Conservation (phyloP, 805 yeast species). For the Metschnikowia santaceciliae region DNA sequence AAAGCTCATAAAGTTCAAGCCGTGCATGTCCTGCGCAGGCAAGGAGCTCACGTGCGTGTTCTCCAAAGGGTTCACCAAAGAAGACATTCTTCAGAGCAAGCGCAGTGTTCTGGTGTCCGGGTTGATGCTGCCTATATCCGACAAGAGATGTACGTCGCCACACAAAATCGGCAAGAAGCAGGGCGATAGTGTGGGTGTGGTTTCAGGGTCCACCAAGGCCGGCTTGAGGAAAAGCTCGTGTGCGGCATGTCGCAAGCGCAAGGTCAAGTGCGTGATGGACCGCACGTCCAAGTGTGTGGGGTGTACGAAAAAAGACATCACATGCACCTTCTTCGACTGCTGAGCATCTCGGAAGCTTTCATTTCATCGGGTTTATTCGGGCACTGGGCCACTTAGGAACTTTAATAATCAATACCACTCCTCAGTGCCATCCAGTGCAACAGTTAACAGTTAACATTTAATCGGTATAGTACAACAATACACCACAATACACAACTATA, state of each 20-base stretch:
- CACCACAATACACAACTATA: no score
- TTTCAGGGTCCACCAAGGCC: neutral
- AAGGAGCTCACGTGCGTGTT: conserved; percentile 49
- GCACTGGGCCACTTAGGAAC: neutral
- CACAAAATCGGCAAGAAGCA: conserved; percentile 16
- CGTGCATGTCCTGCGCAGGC: conserved; percentile 53
- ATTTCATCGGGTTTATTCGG: conserved; percentile 1
- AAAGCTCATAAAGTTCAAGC: conserved; percentile 46
- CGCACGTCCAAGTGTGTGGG: conserved; percentile 36
- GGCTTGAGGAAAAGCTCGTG: conserved; percentile 36
- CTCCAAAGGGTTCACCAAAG: conserved; percentile 64
- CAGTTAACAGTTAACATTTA: no score
- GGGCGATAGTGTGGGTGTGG: conserved; percentile 1
- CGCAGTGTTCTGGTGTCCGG: conserved; percentile 10
- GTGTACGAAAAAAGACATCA: conserved; percentile 34
- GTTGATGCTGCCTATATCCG: neutral
- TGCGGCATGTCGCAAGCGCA: conserved; percentile 38
- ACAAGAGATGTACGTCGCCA: conserved; percentile 3
- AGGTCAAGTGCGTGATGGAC: conserved; percentile 39
- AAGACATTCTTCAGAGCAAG: conserved; percentile 46
- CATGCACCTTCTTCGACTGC: conserved; percentile 24
- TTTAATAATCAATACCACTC: neutral
- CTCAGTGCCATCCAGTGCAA: neutral
- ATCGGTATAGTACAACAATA: no score
- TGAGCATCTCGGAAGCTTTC: neutral